Base-by-base conservation (phyloP, 768 basidiomycete species). In the Postia placenta region DNA sequence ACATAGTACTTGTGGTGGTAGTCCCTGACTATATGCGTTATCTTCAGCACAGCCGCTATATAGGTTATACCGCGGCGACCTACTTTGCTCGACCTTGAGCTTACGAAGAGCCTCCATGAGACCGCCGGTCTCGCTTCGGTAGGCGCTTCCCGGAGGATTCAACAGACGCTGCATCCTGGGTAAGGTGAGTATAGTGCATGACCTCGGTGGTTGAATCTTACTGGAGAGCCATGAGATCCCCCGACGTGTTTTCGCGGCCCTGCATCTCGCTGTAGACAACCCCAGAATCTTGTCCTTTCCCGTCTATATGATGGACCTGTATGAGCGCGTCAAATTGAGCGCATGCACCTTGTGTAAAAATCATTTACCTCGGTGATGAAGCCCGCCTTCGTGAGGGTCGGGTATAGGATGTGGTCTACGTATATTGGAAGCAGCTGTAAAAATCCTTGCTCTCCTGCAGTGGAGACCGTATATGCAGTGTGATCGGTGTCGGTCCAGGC, bases 201-300 rank as follows among this genome's bases (percentile, higher is more conserved):
- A 7, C 30, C 47, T 14, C 23, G 27, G 11, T 25, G 4, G 17
- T 20, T 11, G 11, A 4, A 30, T 72, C 80, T 37, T 54, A 92
- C 92, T 80, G 71, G 23, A 93, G 76, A 30, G 85, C 81, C 88
- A 96, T 93, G 38, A 97, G 71, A 69, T 97, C 94, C 9, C 81
- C 83, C 1, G 90, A 81, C 0, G 89, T 92, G 61, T 98, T 97
- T 70, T 98, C 86, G 41, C 95, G 78, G 1, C 92, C 93, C 69
- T 94, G 91, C 93, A 96, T 96, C 69, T 93, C 89, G 60, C 87
- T 88, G 66, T 96, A 97, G 9, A 98, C 95, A 1, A 99, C 96
- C 30, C 96, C 96, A 14, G 90, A 87, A 60, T 98, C 81, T 57
- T 94, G 81, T 6, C 92, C 95, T 60, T 89, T 82, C 2, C 78